phyloP scores from a whole-genome alignment of 441 rosid species.

The Syzygium syzygioides region DNA sequence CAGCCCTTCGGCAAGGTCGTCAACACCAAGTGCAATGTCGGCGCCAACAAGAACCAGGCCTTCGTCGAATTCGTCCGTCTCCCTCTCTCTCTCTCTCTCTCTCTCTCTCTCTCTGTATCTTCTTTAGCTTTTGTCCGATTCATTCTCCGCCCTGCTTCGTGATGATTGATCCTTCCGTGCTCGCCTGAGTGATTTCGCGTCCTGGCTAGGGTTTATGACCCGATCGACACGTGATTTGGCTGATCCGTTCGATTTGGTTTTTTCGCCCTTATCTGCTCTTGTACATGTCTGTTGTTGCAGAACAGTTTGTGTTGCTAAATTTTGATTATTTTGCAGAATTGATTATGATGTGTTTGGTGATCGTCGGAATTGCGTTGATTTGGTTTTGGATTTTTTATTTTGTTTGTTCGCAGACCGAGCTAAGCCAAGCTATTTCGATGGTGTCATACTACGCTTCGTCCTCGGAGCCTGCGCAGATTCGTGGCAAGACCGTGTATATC shows the following conservation, averaged over 20 bases:
- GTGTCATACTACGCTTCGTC: slow-evolving; percentile 97
- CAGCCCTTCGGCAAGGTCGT: slow-evolving; percentile 95
- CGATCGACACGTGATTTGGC: background rate
- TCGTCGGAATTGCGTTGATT: background rate
- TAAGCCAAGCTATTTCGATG: slow-evolving; percentile 95
- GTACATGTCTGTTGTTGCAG: background rate
- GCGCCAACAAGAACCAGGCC: slow-evolving; percentile 95
- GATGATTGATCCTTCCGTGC: background rate
- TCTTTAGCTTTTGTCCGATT: background rate
- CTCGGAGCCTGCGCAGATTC: slow-evolving; percentile 94
- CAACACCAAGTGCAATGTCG: slow-evolving; percentile 94
- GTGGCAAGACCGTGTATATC: slow-evolving; percentile 96
- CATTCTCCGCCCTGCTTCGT: background rate
- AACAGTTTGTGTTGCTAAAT: background rate
- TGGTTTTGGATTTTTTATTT: background rate
- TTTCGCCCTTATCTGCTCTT: background rate
- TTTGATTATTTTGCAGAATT: background rate
- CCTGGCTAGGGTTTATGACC: background rate
- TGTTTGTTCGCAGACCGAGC: slow-evolving; percentile 54
- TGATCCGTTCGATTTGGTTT: background rate
- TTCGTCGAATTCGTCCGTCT: slow-evolving; percentile 82
- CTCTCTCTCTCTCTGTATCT: background rate
- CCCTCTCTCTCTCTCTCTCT: background rate
- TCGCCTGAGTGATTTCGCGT: background rate
- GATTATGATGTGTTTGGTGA: background rate